Percentiles rank a stretch among this genome's conserved stretches.
These are phyloP conservation scores for Carallia brachiata DNA, from an alignment of 345 rosid species.

Conservation along the genomic window DNA sequence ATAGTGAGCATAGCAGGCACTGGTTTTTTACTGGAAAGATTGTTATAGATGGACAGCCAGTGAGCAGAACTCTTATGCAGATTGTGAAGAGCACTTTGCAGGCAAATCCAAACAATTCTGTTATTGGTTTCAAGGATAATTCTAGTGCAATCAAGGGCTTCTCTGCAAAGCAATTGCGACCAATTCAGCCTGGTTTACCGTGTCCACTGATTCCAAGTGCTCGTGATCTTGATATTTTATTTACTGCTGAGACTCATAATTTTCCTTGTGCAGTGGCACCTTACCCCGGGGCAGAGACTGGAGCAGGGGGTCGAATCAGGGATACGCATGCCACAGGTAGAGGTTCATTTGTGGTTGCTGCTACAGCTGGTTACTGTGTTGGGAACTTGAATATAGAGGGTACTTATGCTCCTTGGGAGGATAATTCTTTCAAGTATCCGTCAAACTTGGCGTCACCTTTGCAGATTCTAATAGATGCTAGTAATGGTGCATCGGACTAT, in stretches of 20 bases:
- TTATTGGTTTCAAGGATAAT: slow-evolving; percentile 90
- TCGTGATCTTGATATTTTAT: slow-evolving; percentile 72
- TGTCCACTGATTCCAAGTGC: slow-evolving; percentile 48
- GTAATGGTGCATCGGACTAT: slow-evolving; percentile 95
- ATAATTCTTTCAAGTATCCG: slow-evolving; percentile 69
- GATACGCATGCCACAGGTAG: slow-evolving; percentile 98
- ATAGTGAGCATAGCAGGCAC: slow-evolving; percentile 91
- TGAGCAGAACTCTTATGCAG: slow-evolving; percentile 83
- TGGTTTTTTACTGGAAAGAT: slow-evolving; percentile 96
- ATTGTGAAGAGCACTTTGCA: slow-evolving; percentile 88
- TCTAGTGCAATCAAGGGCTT: slow-evolving; percentile 94
- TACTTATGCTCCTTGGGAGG: slow-evolving; percentile 90
- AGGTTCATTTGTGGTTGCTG: slow-evolving; percentile 84
- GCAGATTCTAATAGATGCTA: slow-evolving; percentile 84
- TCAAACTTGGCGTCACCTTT: slow-evolving; percentile 80
- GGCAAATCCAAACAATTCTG: slow-evolving; percentile 80
- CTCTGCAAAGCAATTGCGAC: slow-evolving; percentile 62
- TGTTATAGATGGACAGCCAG: slow-evolving; percentile 77
- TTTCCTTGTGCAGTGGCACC: slow-evolving; percentile 99
- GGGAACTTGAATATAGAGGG: slow-evolving; percentile 84
- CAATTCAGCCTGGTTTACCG: slow-evolving; percentile 63
- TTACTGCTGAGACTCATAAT: slow-evolving; percentile 95
- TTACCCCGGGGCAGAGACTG: slow-evolving; percentile 97
- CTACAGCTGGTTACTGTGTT: slow-evolving; percentile 86
- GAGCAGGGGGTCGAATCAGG: slow-evolving; percentile 95